Evolutionary conservation across 2,329 filamentous ascomycete species (phyloP).

Genomic region (Diplodia corticola): DNA sequence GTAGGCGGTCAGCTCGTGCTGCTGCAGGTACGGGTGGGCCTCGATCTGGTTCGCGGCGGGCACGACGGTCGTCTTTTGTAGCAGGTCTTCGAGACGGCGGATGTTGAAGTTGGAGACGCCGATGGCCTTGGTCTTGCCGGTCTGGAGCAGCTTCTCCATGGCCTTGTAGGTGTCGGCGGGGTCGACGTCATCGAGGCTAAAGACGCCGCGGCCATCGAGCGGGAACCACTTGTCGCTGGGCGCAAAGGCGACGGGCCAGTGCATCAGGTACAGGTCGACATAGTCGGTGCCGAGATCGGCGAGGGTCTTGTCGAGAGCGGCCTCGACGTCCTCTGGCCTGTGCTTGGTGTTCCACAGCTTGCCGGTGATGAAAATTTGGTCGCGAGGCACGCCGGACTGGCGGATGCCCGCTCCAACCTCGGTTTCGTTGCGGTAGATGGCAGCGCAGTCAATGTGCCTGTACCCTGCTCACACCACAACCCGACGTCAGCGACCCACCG

Average conservation of each 20-base stretch:
- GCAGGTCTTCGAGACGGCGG: slow-evolving; percentile 50
- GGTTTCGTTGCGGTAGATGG: slow-evolving; percentile 57
- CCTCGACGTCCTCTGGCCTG: slow-evolving; percentile 29
- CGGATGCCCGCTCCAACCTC: slow-evolving; percentile 66
- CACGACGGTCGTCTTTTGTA: slow-evolving; percentile 61
- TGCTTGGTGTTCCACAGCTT: slow-evolving; percentile 66
- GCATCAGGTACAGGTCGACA: slow-evolving; percentile 38
- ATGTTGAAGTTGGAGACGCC: slow-evolving; percentile 53
- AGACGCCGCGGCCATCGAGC: slow-evolving; percentile 11
- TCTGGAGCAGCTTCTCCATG: slow-evolving; percentile 45
- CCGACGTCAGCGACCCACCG: slow-evolving; percentile 9
- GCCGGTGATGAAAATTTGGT: slow-evolving; percentile 66
- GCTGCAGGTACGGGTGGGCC: slow-evolving; percentile 68
- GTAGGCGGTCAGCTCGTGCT: slow-evolving; percentile 58
- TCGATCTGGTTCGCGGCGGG: slow-evolving; percentile 72
- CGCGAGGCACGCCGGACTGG: slow-evolving; percentile 62
- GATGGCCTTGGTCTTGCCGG: slow-evolving; percentile 38
- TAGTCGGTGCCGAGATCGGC: slow-evolving; percentile 42
- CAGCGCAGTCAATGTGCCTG: slow-evolving; percentile 32
- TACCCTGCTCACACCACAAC: slow-evolving; percentile 36
- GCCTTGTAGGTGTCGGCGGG: slow-evolving; percentile 55
- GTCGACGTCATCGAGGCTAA: slow-evolving; percentile 26
- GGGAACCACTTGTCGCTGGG: slow-evolving; percentile 49
- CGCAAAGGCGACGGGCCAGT: slow-evolving; percentile 61
- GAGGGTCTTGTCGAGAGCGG: slow-evolving; percentile 45